Conservation (phyloP, 176 grass and related monocot species). For the Aegilops tauschii region DNA sequence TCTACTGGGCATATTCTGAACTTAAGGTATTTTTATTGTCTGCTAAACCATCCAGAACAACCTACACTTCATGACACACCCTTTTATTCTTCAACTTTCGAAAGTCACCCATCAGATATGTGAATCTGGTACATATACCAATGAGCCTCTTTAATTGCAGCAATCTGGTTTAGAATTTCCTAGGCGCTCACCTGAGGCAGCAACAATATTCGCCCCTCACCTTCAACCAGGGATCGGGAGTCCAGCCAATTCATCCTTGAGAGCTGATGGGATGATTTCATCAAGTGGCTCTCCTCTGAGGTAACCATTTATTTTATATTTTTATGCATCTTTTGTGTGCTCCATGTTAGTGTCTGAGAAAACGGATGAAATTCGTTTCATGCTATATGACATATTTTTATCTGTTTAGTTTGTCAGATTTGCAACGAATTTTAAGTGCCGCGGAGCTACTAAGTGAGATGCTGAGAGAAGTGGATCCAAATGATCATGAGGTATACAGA, state of each 20-base stretch:
- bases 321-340: not conserved
- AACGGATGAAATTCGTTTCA: not conserved
- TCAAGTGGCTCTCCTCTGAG: slow-evolving; percentile 56
- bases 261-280: slow-evolving; percentile 77
- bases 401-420: slow-evolving; percentile 55
- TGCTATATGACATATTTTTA: slow-evolving; percentile 13
- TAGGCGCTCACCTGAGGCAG: slow-evolving; percentile 46
- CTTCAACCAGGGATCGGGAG: slow-evolving; percentile 48
- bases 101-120: not conserved
- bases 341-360: not conserved
- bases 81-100: not conserved
- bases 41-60: not conserved
- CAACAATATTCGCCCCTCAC: slow-evolving; percentile 66
- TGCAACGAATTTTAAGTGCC: slow-evolving; percentile 54
- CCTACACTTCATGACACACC: not conserved
- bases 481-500: slow-evolving; percentile 55
- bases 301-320: slow-evolving; percentile 24
- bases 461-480: slow-evolving; percentile 71
- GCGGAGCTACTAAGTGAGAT: slow-evolving; percentile 74
- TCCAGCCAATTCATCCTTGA: slow-evolving; percentile 51
- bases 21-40: slow-evolving; percentile 48
- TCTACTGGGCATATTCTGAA: slow-evolving; percentile 79
- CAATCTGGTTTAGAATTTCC: slow-evolving; percentile 74
- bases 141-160: slow-evolving; percentile 37
- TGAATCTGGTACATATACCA: not conserved